Conservation (phyloP, 2,329 filamentous ascomycete species). For the Arachnomyces sp. region DNA sequence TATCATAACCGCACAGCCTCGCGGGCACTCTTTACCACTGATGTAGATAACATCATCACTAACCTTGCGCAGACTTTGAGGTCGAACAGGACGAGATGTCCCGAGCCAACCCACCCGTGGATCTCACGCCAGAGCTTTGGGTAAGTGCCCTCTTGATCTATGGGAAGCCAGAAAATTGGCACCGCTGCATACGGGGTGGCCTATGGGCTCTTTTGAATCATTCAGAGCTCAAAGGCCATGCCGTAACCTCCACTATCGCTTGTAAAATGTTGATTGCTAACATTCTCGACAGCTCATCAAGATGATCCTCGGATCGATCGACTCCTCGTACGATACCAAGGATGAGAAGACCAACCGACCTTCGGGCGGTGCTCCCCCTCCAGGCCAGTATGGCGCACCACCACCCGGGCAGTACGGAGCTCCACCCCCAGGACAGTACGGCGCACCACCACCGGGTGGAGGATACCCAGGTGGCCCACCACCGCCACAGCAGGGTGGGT, state of each 20-base stretch:
- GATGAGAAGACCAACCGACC: conserved; percentile 48
- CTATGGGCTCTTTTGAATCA: no score
- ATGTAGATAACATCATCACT: conserved; percentile 11
- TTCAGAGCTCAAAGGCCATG: no score
- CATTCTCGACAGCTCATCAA: conserved; percentile 44
- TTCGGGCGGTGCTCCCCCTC: conserved; percentile 18
- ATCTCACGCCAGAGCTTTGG: conserved; percentile 58
- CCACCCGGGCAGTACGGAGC: conserved; percentile 25
- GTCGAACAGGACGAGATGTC: conserved; percentile 60
- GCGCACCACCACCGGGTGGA: conserved; percentile 20
- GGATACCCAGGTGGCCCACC: conserved; percentile 17
- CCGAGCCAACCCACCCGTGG: conserved; percentile 51
- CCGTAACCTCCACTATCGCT: neutral
- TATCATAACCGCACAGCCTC: neutral
- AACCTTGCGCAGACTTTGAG: conserved; percentile 48
- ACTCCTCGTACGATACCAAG: conserved; percentile 56
- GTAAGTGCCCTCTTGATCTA: no score
- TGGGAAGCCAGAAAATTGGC: no score
- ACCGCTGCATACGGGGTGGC: no score
- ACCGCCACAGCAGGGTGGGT: conserved; percentile 11
- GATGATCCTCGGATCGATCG: conserved; percentile 59
- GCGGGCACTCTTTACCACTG: neutral
- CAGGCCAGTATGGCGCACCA: conserved; percentile 21
- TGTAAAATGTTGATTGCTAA: conserved; percentile 12
- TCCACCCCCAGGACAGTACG: conserved; percentile 24